Percentiles rank a stretch among this genome's conserved stretches.
phyloP scores from a whole-genome alignment of 768 basidiomycete genomes.

The Auricularia sp. region DNA sequence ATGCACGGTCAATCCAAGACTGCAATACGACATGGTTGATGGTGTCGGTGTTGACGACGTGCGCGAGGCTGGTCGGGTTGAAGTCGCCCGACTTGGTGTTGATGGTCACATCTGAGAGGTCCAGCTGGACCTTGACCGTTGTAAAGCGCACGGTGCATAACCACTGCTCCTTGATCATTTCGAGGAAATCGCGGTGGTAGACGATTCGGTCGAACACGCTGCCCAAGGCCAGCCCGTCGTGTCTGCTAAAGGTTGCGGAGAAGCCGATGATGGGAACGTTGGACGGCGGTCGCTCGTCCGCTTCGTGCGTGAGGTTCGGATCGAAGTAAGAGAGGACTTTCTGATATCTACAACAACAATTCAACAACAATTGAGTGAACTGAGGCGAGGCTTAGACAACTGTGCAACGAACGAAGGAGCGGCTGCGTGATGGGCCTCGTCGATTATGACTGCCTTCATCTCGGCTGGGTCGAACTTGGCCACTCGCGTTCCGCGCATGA shows the following conservation, averaged over 20 bases:
- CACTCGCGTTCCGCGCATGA: slow-evolving; percentile 49
- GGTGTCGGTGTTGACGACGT: slow-evolving; percentile 68
- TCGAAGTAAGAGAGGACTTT: slow-evolving; percentile 79
- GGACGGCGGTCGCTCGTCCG: background rate
- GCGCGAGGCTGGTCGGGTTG: slow-evolving; percentile 63
- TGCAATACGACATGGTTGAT: slow-evolving; percentile 71
- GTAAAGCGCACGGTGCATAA: slow-evolving; percentile 82
- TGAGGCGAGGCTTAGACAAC: background rate
- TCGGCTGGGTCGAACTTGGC: slow-evolving; percentile 60
- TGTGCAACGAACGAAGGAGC: slow-evolving; percentile 69
- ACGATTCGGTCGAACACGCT: slow-evolving; percentile 86
- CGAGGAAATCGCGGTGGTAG: slow-evolving; percentile 81
- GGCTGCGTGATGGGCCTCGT: slow-evolving; percentile 94
- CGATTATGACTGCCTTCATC: slow-evolving; percentile 72
- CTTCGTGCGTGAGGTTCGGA: slow-evolving; percentile 32
- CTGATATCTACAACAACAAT: slow-evolving; percentile 48
- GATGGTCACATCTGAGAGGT: slow-evolving; percentile 57
- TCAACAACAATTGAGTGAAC: background rate
- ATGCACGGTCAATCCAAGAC: slow-evolving; percentile 77
- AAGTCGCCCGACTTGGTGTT: slow-evolving; percentile 72
- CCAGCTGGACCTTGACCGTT: slow-evolving; percentile 61
- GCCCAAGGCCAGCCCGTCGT: slow-evolving; percentile 82
- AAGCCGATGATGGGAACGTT: slow-evolving; percentile 81
- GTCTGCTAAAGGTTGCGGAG: slow-evolving; percentile 88
- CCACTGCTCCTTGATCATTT: slow-evolving; percentile 75